Conservation (phyloP, 352 stramenopile species). For the Elongisporangium senticosum region DNA sequence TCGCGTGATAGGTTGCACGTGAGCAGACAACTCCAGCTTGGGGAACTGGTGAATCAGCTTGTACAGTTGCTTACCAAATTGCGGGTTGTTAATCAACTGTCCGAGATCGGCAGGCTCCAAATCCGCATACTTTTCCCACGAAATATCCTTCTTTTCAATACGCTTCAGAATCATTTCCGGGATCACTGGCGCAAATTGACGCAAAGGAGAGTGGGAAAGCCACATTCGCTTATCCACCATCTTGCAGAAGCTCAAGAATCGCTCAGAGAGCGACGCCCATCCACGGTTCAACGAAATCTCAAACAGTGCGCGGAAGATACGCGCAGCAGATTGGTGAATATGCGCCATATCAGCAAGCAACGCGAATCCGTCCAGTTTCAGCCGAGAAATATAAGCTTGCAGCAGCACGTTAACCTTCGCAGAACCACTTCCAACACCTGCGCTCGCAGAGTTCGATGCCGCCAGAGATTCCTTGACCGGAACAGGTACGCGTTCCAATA, state of each 20-base stretch:
- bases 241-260: conserved; percentile 97
- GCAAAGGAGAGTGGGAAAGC: conserved; percentile 95
- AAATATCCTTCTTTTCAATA: conserved; percentile 98
- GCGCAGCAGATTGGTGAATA: conserved; percentile 97
- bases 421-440: conserved; percentile 55
- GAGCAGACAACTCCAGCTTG: conserved; percentile 92
- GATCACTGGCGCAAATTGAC: conserved; percentile 93
- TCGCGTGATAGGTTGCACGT: conserved; percentile 98
- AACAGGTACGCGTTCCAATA: conserved; percentile 97
- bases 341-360: conserved; percentile 99
- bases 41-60: conserved; percentile 99
- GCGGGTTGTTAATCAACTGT: conserved; percentile 95
- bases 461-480: conserved; percentile 96
- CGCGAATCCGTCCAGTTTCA: conserved; percentile 98
- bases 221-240: conserved; percentile 99
- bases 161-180: conserved; percentile 95
- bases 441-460: conserved; percentile 27
- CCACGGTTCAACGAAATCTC: conserved; percentile 96
- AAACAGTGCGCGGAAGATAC: conserved; percentile 98
- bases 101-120: conserved; percentile 97
- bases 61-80: conserved; percentile 98
- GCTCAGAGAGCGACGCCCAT: conserved; percentile 94
- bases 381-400: conserved; percentile 98
- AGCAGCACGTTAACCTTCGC: conserved; percentile 99
- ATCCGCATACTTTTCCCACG: conserved; percentile 98